Percentiles rank a stretch among this genome's conserved stretches.
Evolutionary conservation across 2,329 filamentous ascomycete genomes (phyloP).

Genomic region (Fusarium euwallaceae): DNA sequence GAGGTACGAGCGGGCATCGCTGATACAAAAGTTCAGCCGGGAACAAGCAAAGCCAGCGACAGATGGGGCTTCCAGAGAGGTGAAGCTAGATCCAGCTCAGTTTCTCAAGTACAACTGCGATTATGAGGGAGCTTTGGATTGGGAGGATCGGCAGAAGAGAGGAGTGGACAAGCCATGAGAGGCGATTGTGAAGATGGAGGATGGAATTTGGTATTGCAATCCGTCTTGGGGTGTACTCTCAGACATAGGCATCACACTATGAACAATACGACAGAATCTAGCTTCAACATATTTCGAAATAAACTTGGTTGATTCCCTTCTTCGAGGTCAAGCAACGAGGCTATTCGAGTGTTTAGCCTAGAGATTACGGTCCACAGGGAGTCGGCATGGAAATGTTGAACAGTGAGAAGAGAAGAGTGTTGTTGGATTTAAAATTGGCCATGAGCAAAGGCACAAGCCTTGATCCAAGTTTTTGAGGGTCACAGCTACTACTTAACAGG

Average conservation of each 20-base stretch:
- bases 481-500: background rate
- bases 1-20: constrained; percentile 23
- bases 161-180: background rate
- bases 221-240: background rate
- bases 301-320: too few relatives aligned
- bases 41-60: constrained; percentile 39
- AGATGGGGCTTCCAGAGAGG: constrained; percentile 24
- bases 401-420: too few relatives aligned
- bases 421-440: too few relatives aligned
- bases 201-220: background rate
- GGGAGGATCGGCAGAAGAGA: constrained; percentile 31
- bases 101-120: constrained; percentile 42
- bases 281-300: too few relatives aligned
- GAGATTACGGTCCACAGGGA: too few relatives aligned
- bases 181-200: background rate
- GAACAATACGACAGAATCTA: too few relatives aligned
- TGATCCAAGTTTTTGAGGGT: background rate
- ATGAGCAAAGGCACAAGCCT: too few relatives aligned
- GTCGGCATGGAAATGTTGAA: too few relatives aligned
- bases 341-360: too few relatives aligned
- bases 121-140: constrained; percentile 35
- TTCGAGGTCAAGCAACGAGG: too few relatives aligned
- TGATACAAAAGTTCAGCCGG: constrained; percentile 41
- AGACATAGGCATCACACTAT: too few relatives aligned
- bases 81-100: constrained; percentile 38